Conservation (phyloP, 805 yeast genomes). For the Pichia membranifaciens region DNA sequence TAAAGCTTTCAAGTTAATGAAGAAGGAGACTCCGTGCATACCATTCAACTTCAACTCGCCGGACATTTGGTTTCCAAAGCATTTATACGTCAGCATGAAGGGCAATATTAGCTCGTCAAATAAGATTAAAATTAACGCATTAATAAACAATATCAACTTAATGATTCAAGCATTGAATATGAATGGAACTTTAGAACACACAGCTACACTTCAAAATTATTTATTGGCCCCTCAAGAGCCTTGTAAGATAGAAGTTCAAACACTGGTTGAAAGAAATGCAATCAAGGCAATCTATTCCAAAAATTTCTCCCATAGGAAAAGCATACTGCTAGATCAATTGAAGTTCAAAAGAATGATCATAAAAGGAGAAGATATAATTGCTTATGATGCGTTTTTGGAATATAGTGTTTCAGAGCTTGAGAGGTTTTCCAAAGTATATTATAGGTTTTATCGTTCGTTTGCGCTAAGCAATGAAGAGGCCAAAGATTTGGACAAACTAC, state of each 20-base stretch:
- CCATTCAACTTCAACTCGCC: slow-evolving; percentile 19
- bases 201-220: slow-evolving; percentile 5
- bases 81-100: slow-evolving; percentile 17
- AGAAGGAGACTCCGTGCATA: slow-evolving; percentile 31
- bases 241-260: not conserved
- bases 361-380: slow-evolving; percentile 36
- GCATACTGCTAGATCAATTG: not conserved
- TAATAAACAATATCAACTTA: slow-evolving; percentile 43
- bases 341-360: slow-evolving; percentile 14
- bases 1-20: slow-evolving; percentile 31
- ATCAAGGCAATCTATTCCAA: slow-evolving; percentile 3
- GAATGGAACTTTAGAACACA: slow-evolving; percentile 12
- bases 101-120: slow-evolving; percentile 28
- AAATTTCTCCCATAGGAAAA: not conserved
- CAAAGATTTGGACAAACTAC: slow-evolving; percentile 9
- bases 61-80: slow-evolving; percentile 23
- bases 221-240: slow-evolving; percentile 7
- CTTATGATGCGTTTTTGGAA: slow-evolving; percentile 42
- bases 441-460: slow-evolving; percentile 30
- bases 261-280: slow-evolving; percentile 3
- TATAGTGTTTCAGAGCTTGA: slow-evolving; percentile 41
- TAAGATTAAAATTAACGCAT: slow-evolving; percentile 43
- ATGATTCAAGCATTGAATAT: slow-evolving; percentile 38
- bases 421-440: slow-evolving; percentile 26
- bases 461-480: slow-evolving; percentile 7